A percentile compares a stretch with the other conserved stretches of the same genome.
These are phyloP conservation scores for Colletotrichum endophyticum DNA, from an alignment of 2,329 filamentous ascomycete genomes.

Conservation along the genomic window DNA sequence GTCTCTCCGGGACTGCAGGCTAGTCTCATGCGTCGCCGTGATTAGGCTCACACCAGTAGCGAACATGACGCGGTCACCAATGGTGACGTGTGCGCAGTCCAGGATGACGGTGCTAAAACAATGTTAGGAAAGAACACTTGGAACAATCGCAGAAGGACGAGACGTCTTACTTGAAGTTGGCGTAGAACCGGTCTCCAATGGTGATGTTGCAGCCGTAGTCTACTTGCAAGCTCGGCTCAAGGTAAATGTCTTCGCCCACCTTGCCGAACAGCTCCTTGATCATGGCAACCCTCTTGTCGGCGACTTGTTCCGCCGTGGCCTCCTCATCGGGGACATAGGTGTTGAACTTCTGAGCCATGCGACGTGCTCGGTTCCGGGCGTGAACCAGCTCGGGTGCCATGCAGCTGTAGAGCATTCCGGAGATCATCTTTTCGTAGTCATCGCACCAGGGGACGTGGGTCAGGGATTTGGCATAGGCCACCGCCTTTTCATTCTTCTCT, in stretches of 20 bases:
- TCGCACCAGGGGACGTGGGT: constrained; percentile 62
- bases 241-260: constrained; percentile 56
- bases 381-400: constrained; percentile 51
- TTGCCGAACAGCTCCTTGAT: constrained; percentile 54
- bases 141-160: no score
- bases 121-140: neutral
- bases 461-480: constrained; percentile 51
- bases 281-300: constrained; percentile 45
- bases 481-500: constrained; percentile 39
- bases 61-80: neutral
- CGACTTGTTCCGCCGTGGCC: constrained; percentile 42
- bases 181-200: constrained; percentile 67
- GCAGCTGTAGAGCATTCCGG: constrained; percentile 63
- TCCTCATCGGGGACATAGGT: constrained; percentile 47
- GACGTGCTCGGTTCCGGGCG: constrained; percentile 43
- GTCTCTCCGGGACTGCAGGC: constrained; percentile 49
- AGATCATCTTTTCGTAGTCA: constrained; percentile 70
- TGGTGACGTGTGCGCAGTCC: neutral
- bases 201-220: constrained; percentile 72
- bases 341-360: neutral
- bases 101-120: neutral
- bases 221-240: constrained; percentile 66
- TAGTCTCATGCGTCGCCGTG: constrained; percentile 50
- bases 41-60: neutral
- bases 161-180: constrained; percentile 55